A percentile compares a stretch with the other conserved stretches of the same genome.
Evolutionary conservation across 108 stramenopile species (phyloP).

Genomic region (Mayamaea pseudoterrestris): DNA sequence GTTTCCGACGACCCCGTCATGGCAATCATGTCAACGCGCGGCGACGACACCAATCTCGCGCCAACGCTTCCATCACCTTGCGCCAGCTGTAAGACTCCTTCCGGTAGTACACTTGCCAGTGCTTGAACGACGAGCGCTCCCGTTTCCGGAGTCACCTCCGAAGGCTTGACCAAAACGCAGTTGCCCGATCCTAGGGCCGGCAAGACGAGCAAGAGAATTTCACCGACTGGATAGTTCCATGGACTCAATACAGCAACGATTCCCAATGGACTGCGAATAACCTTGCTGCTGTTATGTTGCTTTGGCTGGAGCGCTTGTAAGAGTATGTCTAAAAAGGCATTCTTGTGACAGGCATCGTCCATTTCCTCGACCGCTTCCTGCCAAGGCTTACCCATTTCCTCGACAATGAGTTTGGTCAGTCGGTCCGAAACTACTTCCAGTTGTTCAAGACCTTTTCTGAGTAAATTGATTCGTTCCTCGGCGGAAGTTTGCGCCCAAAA

Average conservation of each 20-base stretch:
- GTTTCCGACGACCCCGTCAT: slow-evolving; percentile 86
- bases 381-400: slow-evolving; percentile 76
- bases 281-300: slow-evolving; percentile 19
- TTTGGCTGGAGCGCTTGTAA: slow-evolving; percentile 36
- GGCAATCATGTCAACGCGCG: slow-evolving; percentile 66
- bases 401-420: slow-evolving; percentile 18
- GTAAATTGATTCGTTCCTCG: slow-evolving; percentile 35
- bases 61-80: slow-evolving; percentile 86
- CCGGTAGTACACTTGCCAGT: slow-evolving; percentile 47
- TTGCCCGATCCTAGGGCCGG: slow-evolving; percentile 52
- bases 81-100: slow-evolving; percentile 59
- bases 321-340: slow-evolving; percentile 43
- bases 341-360: slow-evolving; percentile 37
- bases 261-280: slow-evolving; percentile 66
- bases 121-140: slow-evolving; percentile 34
- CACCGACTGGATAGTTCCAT: slow-evolving; percentile 83
- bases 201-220: slow-evolving; percentile 74
- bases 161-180: slow-evolving; percentile 84
- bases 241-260: slow-evolving; percentile 69
- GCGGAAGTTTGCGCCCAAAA: slow-evolving; percentile 26
- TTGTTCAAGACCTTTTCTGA: slow-evolving; percentile 28
- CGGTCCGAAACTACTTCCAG: slow-evolving; percentile 16
- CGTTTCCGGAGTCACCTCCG: slow-evolving; percentile 83
- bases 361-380: slow-evolving; percentile 66
- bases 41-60: slow-evolving; percentile 42